Base-by-base conservation (phyloP, 169 alveolate genomes). In the Sarcocystis neurona region DNA sequence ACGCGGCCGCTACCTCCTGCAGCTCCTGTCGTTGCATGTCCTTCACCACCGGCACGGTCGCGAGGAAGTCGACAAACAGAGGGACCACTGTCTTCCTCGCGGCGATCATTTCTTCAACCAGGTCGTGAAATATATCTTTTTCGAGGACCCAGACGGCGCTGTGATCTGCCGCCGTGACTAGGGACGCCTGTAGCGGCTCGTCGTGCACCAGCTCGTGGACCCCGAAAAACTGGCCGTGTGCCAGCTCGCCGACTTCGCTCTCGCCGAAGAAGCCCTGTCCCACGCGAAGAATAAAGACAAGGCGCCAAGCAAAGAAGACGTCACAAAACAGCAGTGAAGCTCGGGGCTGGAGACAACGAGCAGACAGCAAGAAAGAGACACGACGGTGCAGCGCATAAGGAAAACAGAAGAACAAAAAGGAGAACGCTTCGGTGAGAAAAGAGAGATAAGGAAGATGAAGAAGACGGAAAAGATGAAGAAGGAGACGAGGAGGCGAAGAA, bases 191-290 rank as follows among this genome's bases (percentile, higher is more conserved):
- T 3, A 88, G 84, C 63, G 82, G 82, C 43, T 77, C 75, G 39
- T 85, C 91, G 18, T 85, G 20, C 50, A 78, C 88, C 78, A 88
- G 58, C 88, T 88, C 91, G n/a, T 77, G 78, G 77, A 88, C 39
- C 20, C 91, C 91, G 27, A 88, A 88, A 88, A 78, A 88, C 32
- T 78, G 88, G n/a, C 84, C 88, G 0, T 87, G 88, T 6, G 63
- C 66, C 74, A 88, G 79, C 39, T 43, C 34, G 48, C 91, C 84
- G 27, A 78, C 0, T 47, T 77, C 91, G 30, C 80, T 58, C 53
- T 41, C 88, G 44, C 91, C 91, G 70, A 88, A 88, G 47, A 88
- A 78, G 12, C 91, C 91, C 91, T 88, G 91, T 72, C 60, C 23
- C 66, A 43, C 30, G 34, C 23, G n/a, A n/a, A n/a, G n/a, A n/a